A percentile compares a stretch with the other conserved stretches of the same genome.
Conservation (phyloP, 1,284 basidiomycete species). For the Filobasidium uniguttulatum region DNA sequence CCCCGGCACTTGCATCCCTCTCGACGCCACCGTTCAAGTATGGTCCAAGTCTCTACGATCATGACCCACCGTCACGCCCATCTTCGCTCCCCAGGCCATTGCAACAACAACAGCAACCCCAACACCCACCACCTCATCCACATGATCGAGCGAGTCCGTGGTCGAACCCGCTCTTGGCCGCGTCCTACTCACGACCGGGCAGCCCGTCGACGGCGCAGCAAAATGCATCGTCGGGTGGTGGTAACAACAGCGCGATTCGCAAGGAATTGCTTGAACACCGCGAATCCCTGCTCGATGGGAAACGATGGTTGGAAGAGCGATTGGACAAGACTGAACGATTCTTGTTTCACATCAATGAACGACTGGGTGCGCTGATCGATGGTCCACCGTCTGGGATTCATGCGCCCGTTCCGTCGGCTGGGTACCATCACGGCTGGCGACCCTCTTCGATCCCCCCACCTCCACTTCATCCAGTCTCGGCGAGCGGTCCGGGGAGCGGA, state of each 20-base stretch:
- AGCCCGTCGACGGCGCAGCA: background rate
- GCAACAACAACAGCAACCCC: too few relatives aligned
- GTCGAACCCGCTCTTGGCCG: constrained; percentile 5
- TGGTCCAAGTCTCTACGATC: too few relatives aligned
- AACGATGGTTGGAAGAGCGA: constrained; percentile 34
- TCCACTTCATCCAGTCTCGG: too few relatives aligned
- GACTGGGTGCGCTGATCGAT: constrained; percentile 1
- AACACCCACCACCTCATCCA: too few relatives aligned
- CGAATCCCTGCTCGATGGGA: constrained; percentile 35
- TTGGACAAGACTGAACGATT: constrained; percentile 33
- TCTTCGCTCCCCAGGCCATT: too few relatives aligned
- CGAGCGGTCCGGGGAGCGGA: too few relatives aligned
- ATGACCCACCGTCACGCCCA: too few relatives aligned
- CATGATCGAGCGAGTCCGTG: background rate
- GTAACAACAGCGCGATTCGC: constrained; percentile 23
- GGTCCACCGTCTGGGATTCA: background rate
- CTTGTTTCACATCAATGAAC: constrained; percentile 30
- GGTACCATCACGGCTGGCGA: background rate
- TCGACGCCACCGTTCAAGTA: too few relatives aligned
- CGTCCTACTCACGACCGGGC: background rate
- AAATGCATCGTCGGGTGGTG: constrained; percentile 10
- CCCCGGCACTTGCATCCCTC: too few relatives aligned
- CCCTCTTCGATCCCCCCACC: constrained; percentile 1
- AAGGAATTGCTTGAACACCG: constrained; percentile 34
- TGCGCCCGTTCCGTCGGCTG: too few relatives aligned